Conservation (phyloP, 2,329 filamentous ascomycete species). For the Sclerotinia borealis region DNA sequence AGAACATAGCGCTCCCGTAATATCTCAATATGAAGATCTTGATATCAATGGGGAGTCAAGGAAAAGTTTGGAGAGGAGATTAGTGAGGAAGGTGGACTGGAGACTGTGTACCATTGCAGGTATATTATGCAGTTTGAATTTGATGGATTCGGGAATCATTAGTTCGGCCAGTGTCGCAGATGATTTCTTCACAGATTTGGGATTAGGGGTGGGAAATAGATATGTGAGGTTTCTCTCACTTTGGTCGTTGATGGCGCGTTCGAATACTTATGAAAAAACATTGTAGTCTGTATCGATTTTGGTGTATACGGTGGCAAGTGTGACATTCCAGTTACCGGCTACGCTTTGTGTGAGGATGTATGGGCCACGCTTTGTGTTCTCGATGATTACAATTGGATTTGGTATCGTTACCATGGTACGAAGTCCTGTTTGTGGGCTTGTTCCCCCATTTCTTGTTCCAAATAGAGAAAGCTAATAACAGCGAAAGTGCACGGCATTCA, state of each 20-base stretch:
- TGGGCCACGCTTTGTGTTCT: slow-evolving; percentile 59
- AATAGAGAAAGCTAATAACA: neutral
- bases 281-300: slow-evolving; percentile 57
- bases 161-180: slow-evolving; percentile 62
- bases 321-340: slow-evolving; percentile 62
- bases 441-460: too few relatives aligned
- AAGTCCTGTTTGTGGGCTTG: neutral
- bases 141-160: slow-evolving; percentile 65
- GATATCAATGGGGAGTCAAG: neutral
- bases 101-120: slow-evolving; percentile 65
- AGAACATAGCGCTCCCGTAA: neutral
- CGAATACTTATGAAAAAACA: neutral
- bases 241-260: neutral
- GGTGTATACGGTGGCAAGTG: slow-evolving; percentile 64
- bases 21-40: neutral
- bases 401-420: slow-evolving; percentile 54
- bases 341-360: slow-evolving; percentile 60
- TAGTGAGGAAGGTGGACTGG: slow-evolving; percentile 60
- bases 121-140: slow-evolving; percentile 62
- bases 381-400: slow-evolving; percentile 52
- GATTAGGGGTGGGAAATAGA: slow-evolving; percentile 53
- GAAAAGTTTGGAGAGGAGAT: slow-evolving; percentile 34
- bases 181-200: slow-evolving; percentile 43
- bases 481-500: slow-evolving; percentile 55
- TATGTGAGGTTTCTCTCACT: slow-evolving; percentile 39